Conservation (phyloP, 257 asterid species). For the Solanum megistacrolobum region DNA sequence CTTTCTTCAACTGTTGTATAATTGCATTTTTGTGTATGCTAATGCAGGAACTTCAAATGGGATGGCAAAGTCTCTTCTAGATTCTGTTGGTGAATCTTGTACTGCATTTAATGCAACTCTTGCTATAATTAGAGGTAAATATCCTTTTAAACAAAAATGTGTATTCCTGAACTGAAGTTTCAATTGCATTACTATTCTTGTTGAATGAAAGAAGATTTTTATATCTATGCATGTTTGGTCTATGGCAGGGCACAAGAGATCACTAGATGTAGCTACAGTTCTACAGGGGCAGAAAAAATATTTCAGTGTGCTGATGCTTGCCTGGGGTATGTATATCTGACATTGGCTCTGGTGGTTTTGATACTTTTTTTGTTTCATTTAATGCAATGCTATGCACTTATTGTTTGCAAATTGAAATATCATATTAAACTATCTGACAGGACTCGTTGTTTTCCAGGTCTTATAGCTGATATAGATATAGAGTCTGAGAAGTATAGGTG, state of each 20-base stretch:
- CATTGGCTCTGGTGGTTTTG: conserved; percentile 2
- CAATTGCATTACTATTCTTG: not conserved
- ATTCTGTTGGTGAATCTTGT: conserved; percentile 77
- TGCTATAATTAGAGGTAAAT: conserved; percentile 67
- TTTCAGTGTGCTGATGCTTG: conserved; percentile 85
- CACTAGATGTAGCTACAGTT: conserved; percentile 80
- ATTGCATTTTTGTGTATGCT: conserved; percentile 1
- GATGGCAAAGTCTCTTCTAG: conserved; percentile 86
- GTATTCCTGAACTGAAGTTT: not conserved
- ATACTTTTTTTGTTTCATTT: not conserved
- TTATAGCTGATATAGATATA: conserved; percentile 90
- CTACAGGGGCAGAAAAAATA: conserved; percentile 53
- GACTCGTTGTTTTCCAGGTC: conserved; percentile 40
- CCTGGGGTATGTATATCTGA: conserved; percentile 64
- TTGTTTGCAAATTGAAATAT: not conserved
- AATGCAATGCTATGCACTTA: not conserved
- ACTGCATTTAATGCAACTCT: conserved; percentile 67
- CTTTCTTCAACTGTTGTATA: not conserved
- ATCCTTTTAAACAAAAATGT: not conserved
- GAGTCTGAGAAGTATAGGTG: conserved; percentile 98
- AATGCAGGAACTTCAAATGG: conserved; percentile 93
- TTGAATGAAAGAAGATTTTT: not conserved
- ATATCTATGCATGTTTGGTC: conserved; percentile 2
- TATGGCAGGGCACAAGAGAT: conserved; percentile 63
- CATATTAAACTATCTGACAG: not conserved